Evolutionary conservation across 192 early-diverging fungal genomes (phyloP).

Genomic region (Backusella tarrabulga): DNA sequence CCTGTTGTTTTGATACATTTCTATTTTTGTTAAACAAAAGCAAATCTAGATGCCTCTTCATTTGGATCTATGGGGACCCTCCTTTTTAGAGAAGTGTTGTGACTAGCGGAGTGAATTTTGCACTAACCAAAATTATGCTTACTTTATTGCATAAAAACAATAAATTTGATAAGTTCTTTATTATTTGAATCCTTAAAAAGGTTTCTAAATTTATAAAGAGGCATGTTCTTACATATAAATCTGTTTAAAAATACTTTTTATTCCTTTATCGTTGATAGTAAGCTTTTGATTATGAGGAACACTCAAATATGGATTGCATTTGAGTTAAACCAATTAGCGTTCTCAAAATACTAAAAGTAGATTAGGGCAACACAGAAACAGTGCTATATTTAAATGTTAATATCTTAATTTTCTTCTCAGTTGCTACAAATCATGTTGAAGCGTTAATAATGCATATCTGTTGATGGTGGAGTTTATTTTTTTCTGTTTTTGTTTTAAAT

Average conservation of each 20-base stretch:
- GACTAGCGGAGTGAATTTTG: neutral
- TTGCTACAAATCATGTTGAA: neutral
- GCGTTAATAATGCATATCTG: neutral
- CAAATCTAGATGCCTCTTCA: constrained; percentile 1
- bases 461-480: neutral
- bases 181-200: neutral
- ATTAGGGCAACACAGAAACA: neutral
- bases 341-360: neutral
- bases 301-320: neutral
- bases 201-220: neutral
- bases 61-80: neutral
- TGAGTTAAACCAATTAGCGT: neutral
- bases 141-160: neutral
- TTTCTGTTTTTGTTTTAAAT: neutral
- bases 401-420: neutral
- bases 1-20: neutral
- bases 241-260: neutral
- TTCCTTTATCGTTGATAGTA: neutral
- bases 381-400: neutral
- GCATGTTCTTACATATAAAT: neutral
- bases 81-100: neutral
- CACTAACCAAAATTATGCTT: neutral
- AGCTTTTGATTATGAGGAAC: neutral
- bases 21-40: neutral
- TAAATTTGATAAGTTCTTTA: neutral